Evolutionary conservation across 345 rosid species (phyloP), one percentile per base, ranked within the genome.

Genomic region (Pistacia integerrima): DNA sequence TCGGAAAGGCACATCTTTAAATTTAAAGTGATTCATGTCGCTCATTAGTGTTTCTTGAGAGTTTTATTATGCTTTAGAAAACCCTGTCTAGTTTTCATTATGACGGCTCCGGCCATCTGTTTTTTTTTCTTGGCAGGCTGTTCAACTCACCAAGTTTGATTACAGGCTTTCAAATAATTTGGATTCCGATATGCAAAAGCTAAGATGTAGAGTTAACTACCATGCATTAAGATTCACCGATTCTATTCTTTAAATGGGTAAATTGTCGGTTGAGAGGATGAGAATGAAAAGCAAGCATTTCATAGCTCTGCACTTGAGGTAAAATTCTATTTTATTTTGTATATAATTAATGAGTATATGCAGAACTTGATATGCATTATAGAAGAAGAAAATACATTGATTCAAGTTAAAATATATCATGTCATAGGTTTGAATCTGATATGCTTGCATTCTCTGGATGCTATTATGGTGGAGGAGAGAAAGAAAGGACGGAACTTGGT

Each of bases 391-490:
- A 46, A 11, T 33, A 60, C 22, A 52, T 22, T 72, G n/a, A 79
- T 76, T 22, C 54, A 51, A 54, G 54, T 71, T 55, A 22, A 28
- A 30, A 71, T 41, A 36, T 65, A 59, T 69, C 60, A 73, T 72
- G 72, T 35, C n/a, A n/a, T 76, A 94, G 97, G 87, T 95, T 93
- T 60, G 99, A 95, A 78, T 88, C 94, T 77, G 99, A 95, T 81
- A 95, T 95, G 98, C 90, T 95, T 61, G 99, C 99, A 46, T 95
- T 95, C 89, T 93, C 98, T 67, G 96, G 98, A 76, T 93, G 99
- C 77, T 84, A 95, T 82, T 95, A 89, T 28, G 97, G 98, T 5
- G 98, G 99, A 48, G 97, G 99, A 74, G 90, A 90, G 41, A 87
- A 87, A 80, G 99, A 93, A 86, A 88, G 80, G 77, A 77, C 68